Evolutionary conservation across 345 rosid species (phyloP).

Genomic region (Sonneratia alba): DNA sequence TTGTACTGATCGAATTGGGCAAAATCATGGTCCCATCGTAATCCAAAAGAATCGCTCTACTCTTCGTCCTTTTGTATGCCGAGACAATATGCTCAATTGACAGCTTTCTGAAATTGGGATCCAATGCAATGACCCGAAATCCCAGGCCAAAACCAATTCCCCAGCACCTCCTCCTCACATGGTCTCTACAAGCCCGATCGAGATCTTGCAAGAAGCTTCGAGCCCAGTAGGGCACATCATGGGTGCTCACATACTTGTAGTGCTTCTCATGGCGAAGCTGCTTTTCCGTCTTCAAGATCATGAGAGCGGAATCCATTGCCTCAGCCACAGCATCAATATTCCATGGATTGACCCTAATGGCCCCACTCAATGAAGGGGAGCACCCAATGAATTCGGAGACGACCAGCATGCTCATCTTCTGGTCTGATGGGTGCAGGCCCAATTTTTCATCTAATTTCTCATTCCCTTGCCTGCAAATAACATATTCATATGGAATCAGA

Average conservation of each 20-base stretch:
- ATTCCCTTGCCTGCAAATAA: conserved; percentile 76
- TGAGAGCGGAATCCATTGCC: conserved; percentile 73
- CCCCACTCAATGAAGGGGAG: conserved; percentile 85
- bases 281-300: conserved; percentile 62
- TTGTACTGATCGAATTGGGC: conserved; percentile 42
- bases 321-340: conserved; percentile 80
- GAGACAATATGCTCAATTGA: conserved; percentile 83
- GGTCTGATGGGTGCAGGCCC: conserved; percentile 31
- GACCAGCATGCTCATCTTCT: conserved; percentile 84
- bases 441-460: conserved; percentile 48
- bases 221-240: conserved; percentile 94
- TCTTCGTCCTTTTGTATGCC: conserved; percentile 71
- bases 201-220: conserved; percentile 90
- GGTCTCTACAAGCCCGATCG: conserved; percentile 80
- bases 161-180: conserved; percentile 76
- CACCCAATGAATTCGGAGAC: conserved; percentile 94
- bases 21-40: conserved; percentile 73
- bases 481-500: conserved; percentile 83
- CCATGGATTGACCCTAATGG: conserved; percentile 93
- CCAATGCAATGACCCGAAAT: conserved; percentile 78
- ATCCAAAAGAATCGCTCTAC: conserved; percentile 79
- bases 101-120: conserved; percentile 84
- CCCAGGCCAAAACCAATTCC: conserved; percentile 93
- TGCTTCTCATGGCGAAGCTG: conserved; percentile 91
- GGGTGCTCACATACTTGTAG: conserved; percentile 78